Base-by-base conservation (phyloP, 345 rosid species). In the Dimocarpus longan region DNA sequence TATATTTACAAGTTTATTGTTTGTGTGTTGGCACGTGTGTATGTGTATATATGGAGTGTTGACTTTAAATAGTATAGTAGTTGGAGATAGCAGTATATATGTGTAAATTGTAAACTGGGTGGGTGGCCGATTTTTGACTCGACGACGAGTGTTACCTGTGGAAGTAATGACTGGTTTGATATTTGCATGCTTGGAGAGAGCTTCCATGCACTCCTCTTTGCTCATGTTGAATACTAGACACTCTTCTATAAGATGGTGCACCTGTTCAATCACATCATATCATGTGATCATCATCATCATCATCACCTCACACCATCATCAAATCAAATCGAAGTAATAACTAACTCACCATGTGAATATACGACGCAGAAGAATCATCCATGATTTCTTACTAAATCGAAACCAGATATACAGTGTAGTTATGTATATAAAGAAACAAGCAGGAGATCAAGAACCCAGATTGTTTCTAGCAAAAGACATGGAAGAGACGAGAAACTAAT, bases 151-250 rank as follows among this genome's bases (percentile, higher is more conserved):
- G 11, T 43, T 21, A 93, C 98, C 98, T 71, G 98, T 95, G 62
- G 95, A 90, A 60, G 98, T 95, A 70, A 93, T 82, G 87, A 95
- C 79, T n/a, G 97, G 95, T 62, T 89, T 78, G 85, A 95, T 93
- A 78, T 91, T 79, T 63, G 98, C 98, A 84, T 93, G 95, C 84
- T 90, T 92, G 71, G 91, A 86, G 82, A 95, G 91, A 84, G 98
- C 93, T 56, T 91, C 95, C 92, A 91, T 88, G 94, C 97, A 93
- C 87, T 95, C 98, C 84, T 95, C 97, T 86, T 82, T 95, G 80
- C 81, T 86, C 98, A 95, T 87, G 86, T 90, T 91, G 87, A 93
- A 92, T 26, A 93, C n/a, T 16, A 95, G 82, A 71, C 98, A 95
- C 83, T 93, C 92, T 82, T 95, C 98, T 74, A 95, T 95, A 50